phyloP scores from a whole-genome alignment of 495 filamentous ascomycete genomes.

The Aspergillus saccharolyticus region DNA sequence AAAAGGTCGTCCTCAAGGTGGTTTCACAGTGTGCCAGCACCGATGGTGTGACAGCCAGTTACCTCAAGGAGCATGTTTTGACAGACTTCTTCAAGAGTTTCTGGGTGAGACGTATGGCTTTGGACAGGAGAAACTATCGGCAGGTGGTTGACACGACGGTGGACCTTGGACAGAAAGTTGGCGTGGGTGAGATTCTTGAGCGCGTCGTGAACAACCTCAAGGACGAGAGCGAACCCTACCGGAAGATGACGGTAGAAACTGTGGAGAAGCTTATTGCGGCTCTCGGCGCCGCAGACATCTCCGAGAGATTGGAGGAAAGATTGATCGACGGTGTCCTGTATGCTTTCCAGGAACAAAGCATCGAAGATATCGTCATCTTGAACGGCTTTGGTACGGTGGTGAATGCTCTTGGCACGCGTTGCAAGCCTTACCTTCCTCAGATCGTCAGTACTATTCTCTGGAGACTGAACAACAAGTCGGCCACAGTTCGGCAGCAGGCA shows the following conservation, averaged over 20 bases:
- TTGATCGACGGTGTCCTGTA: conserved; percentile 95
- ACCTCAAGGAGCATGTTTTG: conserved; percentile 91
- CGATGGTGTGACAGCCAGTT: conserved; percentile 88
- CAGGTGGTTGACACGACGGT: conserved; percentile 98
- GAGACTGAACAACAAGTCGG: conserved; percentile 94
- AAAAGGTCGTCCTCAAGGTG: conserved; percentile 97
- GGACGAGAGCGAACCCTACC: conserved; percentile 95
- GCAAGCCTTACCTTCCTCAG: conserved; percentile 94
- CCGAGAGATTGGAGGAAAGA: conserved; percentile 84
- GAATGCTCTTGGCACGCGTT: conserved; percentile 87
- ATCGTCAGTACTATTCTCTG: conserved; percentile 96
- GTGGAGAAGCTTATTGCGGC: conserved; percentile 92
- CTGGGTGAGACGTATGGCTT: conserved; percentile 94
- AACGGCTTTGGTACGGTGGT: conserved; percentile 99
- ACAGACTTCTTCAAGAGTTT: conserved; percentile 98
- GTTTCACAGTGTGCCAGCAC: conserved; percentile 96
- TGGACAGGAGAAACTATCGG: conserved; percentile 94
- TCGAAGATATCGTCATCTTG: conserved; percentile 92
- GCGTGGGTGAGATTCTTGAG: conserved; percentile 90
- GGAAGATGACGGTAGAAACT: conserved; percentile 98
- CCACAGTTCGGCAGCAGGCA: conserved; percentile 93
- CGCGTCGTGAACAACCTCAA: conserved; percentile 91
- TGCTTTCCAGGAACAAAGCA: conserved; percentile 97
- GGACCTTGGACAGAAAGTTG: conserved; percentile 94
- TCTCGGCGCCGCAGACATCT: conserved; percentile 89